Evolutionary conservation across 139 green algal species (phyloP).

Genomic region (Trebouxia sp.): DNA sequence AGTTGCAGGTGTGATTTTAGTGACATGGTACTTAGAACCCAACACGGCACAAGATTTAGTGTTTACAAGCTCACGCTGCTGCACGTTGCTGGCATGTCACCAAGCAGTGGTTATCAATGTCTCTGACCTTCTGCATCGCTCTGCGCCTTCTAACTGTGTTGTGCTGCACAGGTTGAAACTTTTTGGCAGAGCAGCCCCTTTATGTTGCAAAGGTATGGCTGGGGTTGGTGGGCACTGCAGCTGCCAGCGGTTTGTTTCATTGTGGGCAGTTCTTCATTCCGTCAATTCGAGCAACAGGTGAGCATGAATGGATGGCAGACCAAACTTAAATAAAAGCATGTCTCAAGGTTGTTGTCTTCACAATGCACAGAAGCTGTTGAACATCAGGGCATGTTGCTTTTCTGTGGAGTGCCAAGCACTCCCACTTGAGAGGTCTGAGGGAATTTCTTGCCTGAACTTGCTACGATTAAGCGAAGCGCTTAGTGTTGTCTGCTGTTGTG

Average conservation of each 20-base stretch:
- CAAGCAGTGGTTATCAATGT: neutral
- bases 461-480: neutral
- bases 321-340: neutral
- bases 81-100: neutral
- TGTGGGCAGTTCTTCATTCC: neutral
- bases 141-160: too few relatives aligned
- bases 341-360: neutral
- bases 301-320: neutral
- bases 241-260: neutral
- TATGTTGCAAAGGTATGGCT: constrained; percentile 8
- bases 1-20: neutral
- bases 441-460: neutral
- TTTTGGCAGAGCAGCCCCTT: constrained; percentile 4
- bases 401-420: neutral
- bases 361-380: neutral
- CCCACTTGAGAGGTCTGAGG: neutral
- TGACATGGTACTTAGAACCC: neutral
- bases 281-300: constrained; percentile 8
- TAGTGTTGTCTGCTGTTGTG: neutral
- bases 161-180: neutral
- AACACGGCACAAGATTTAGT: neutral
- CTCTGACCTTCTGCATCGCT: neutral
- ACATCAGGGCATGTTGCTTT: neutral
- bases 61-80: neutral
- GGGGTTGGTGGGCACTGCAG: neutral